Base-by-base conservation (phyloP, 306 rosid genomes). In the Lagenaria siceraria region DNA sequence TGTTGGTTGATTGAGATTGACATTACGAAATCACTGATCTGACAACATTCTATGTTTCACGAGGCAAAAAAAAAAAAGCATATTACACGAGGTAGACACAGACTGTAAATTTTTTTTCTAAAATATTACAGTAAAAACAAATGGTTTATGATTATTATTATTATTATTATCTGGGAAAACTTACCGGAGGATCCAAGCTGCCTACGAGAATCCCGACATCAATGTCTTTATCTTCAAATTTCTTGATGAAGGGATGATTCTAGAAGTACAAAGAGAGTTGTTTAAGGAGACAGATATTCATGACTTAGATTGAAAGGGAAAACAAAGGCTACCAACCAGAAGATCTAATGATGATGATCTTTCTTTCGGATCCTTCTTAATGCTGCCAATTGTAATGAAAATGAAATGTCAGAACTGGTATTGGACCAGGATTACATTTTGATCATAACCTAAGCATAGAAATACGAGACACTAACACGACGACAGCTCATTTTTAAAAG, bases 201-300 rank as follows among this genome's bases (percentile, higher is more conserved):
- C 93, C 90, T 10, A 96, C 97, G 79, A 92, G 89, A 79, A 89
- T 96, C 79, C 86, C 99, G 12, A 92, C 91, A 80, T 96, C 98
- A 31, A 96, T 88, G 81, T 96, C 99, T 86, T 89, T 89, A 83
- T 92, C 91, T 85, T 95, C 98, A 36, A 95, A 96, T 90, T 96
- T 96, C 80, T 96, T 92, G 74, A 96, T 96, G 84, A 96, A 96
- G 42, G 99, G 96, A 81, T 96, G 99, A 75, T 42, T 79, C 99
- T 96, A 92, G 59, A 86, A 85, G 22, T 62, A 76, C 59, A 81
- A 69, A 33, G 74, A 21, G 79, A 83, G 64, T 78, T 61, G 70
- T 31, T 40, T 46, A 78, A 55, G 55, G 58, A 24, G 12, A 52
- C 61, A 56, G 64, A 18, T 53, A 49, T 48, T 72, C 42, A 49